Evolutionary conservation across 805 yeast species (phyloP).

Genomic region (Metschnikowia continentalis): DNA sequence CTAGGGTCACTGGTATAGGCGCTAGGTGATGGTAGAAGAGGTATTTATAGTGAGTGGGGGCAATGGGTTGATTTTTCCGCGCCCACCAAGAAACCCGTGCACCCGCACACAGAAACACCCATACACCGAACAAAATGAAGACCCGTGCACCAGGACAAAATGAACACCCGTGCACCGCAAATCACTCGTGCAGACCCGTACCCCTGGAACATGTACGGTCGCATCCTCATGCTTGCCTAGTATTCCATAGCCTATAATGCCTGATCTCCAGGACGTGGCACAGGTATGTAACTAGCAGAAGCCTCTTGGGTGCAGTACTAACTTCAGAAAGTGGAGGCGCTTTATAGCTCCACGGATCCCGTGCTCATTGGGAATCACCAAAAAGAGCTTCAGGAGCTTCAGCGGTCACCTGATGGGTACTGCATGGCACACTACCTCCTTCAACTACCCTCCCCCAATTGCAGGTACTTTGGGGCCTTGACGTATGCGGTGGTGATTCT

Average conservation of each 20-base stretch:
- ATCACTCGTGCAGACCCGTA: too few species aligned
- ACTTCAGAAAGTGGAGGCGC: constrained; percentile 34
- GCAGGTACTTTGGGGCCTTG: constrained; percentile 76
- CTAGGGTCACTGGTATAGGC: neutral
- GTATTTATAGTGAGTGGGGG: neutral
- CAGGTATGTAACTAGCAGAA: constrained; percentile 1
- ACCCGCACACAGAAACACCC: neutral
- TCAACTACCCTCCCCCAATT: constrained; percentile 36
- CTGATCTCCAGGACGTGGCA: constrained; percentile 5
- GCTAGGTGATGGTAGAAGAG: neutral
- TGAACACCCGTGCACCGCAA: too few species aligned
- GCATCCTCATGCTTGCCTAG: too few species aligned
- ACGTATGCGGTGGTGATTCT: constrained; percentile 66
- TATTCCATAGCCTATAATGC: neutral
- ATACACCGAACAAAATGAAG: too few species aligned
- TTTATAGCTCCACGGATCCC: constrained; percentile 42
- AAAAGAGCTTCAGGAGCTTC: constrained; percentile 52
- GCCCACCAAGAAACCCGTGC: neutral
- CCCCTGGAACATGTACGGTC: too few species aligned
- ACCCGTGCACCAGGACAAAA: too few species aligned
- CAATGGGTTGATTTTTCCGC: constrained; percentile 1
- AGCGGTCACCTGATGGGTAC: constrained; percentile 54
- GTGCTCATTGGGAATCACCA: constrained; percentile 44
- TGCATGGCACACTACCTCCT: constrained; percentile 54
- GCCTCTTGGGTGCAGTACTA: neutral